These are phyloP conservation scores for Penicillium alfredii DNA, from an alignment of 495 filamentous ascomycete genomes.

Conservation along the genomic window DNA sequence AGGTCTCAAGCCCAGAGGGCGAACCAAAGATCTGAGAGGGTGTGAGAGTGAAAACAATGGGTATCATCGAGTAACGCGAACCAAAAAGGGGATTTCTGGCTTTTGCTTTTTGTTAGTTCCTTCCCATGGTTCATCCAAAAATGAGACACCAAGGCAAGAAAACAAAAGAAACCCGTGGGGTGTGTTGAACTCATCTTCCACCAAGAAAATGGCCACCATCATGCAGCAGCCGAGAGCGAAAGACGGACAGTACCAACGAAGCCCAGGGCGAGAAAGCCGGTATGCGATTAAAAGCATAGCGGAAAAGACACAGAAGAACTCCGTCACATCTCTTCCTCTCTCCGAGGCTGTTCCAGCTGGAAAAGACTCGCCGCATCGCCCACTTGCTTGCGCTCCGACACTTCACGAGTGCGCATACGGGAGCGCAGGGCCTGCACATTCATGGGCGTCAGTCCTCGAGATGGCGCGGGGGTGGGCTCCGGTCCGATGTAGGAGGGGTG, in stretches of 20 bases:
- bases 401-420: constrained; percentile 55
- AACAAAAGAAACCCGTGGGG: too few relatives aligned
- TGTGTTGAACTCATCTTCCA: too few relatives aligned
- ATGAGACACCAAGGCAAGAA: too few relatives aligned
- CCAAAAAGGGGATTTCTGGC: background rate
- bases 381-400: constrained; percentile 80
- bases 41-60: background rate
- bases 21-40: constrained; percentile 3
- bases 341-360: constrained; percentile 24
- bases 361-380: constrained; percentile 68
- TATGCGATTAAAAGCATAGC: constrained; percentile 1
- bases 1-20: constrained; percentile 4
- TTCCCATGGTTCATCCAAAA: too few relatives aligned
- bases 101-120: background rate
- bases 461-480: constrained; percentile 31
- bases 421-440: constrained; percentile 51
- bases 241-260: constrained; percentile 2
- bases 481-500: constrained; percentile 37
- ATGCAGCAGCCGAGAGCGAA: too few relatives aligned
- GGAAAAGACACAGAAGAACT: background rate
- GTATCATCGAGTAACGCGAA: background rate
- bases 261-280: background rate
- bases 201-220: too few relatives aligned
- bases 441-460: constrained; percentile 85
- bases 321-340: constrained; percentile 19